Evolutionary conservation across 2,329 filamentous ascomycete species (phyloP).

Genomic region (Beauveria australis): DNA sequence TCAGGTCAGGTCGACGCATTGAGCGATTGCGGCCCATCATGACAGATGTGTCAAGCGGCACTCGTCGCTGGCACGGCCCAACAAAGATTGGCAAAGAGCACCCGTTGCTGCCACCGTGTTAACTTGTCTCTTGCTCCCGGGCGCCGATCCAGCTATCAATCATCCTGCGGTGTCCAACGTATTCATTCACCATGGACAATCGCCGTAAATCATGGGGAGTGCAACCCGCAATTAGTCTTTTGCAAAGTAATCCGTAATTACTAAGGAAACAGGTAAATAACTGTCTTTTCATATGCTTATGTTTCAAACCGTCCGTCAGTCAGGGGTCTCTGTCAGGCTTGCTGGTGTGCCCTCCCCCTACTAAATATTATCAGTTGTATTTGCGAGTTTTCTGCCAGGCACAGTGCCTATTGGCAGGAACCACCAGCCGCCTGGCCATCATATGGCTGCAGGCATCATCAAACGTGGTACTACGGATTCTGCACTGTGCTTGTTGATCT

Average conservation of each 20-base stretch:
- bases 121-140: background rate
- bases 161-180: background rate
- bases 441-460: background rate
- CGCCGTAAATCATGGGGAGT: background rate
- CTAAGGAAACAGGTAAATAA: no score
- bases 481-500: constrained; percentile 7
- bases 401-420: background rate
- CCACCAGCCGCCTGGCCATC: background rate
- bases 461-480: background rate
- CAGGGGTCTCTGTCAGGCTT: background rate
- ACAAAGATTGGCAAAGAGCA: background rate
- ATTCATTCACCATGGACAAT: no score
- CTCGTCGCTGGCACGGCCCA: background rate
- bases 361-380: background rate
- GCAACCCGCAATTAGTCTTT: no score
- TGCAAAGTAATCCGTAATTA: no score
- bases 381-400: background rate
- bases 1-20: constrained; percentile 1
- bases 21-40: constrained; percentile 1
- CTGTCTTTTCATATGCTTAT: background rate
- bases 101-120: background rate
- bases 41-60: background rate
- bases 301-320: background rate
- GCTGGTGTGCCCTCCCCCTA: background rate
- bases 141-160: background rate